Conservation (phyloP, 176 grass and related monocot genomes). For the Thinopyrum elongatum region DNA sequence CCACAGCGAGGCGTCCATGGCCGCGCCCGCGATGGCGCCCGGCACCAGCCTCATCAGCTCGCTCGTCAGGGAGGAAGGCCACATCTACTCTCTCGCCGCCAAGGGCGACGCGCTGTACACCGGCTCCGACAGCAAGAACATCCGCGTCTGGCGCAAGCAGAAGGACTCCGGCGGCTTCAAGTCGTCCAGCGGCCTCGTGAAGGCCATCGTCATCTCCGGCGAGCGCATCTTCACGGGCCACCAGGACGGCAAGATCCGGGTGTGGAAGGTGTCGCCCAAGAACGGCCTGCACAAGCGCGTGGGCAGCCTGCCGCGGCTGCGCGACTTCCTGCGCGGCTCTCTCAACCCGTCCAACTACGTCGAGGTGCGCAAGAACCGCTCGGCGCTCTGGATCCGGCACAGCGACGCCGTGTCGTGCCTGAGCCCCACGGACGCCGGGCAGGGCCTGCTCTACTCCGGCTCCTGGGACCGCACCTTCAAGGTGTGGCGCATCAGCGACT, state of each 20-base stretch:
- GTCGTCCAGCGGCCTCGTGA: constrained; percentile 89
- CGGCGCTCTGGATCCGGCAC: constrained; percentile 86
- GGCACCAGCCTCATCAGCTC: constrained; percentile 57
- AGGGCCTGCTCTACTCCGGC: constrained; percentile 81
- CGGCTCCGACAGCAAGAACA: constrained; percentile 98
- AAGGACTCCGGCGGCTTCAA: constrained; percentile 92
- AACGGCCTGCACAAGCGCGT: constrained; percentile 82
- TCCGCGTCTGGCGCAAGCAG: constrained; percentile 95
- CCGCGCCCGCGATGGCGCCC: constrained; percentile 12
- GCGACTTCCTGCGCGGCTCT: constrained; percentile 78
- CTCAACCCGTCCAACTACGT: constrained; percentile 93
- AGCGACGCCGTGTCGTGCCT: constrained; percentile 90
- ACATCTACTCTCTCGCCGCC: constrained; percentile 91
- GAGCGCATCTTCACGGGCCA: constrained; percentile 97
- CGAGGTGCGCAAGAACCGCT: constrained; percentile 74
- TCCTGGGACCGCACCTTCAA: constrained; percentile 99
- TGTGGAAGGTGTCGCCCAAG: constrained; percentile 87
- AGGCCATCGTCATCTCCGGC: constrained; percentile 84
- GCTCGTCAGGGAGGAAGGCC: constrained; percentile 77
- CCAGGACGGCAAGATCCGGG: constrained; percentile 94
- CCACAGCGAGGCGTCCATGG: constrained; percentile 32
- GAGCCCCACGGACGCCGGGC: constrained; percentile 52
- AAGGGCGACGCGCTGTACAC: constrained; percentile 78
- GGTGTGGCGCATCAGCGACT: constrained; percentile 90
- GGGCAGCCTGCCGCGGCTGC: constrained; percentile 80